Conservation (phyloP, 257 asterid species). For the Cordia subcordata region DNA sequence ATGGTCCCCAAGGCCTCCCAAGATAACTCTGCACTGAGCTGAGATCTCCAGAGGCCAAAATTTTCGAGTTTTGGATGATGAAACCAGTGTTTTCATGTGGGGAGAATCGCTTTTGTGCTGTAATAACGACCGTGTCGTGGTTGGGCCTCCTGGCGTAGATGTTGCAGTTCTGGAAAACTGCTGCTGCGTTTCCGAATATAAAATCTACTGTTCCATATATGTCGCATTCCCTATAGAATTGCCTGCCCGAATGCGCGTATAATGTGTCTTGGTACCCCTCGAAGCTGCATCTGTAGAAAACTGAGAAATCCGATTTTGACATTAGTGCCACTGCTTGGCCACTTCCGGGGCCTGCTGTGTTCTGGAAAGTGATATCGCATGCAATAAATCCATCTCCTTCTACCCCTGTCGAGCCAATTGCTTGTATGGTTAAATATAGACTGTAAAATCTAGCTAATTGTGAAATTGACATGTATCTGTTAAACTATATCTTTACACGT, state of each 20-base stretch:
- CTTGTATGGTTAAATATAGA: too few relatives aligned
- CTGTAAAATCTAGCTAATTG: too few relatives aligned
- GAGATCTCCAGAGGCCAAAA: background rate
- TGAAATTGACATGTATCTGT: too few relatives aligned
- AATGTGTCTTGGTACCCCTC: conserved; percentile 6
- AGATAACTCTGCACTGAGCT: background rate
- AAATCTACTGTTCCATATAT: conserved; percentile 1
- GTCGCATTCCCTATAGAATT: conserved; percentile 5
- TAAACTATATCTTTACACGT: too few relatives aligned
- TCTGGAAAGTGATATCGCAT: conserved; percentile 1
- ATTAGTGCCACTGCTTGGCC: conserved; percentile 6
- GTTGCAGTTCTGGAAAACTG: conserved; percentile 4
- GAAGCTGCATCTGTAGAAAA: conserved; percentile 3
- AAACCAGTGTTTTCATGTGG: conserved; percentile 4
- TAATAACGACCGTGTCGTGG: background rate
- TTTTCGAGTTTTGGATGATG: background rate
- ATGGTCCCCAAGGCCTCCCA: conserved; percentile 14
- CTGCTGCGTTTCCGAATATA: conserved; percentile 6
- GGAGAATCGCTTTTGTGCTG: conserved; percentile 1
- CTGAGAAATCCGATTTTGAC: background rate
- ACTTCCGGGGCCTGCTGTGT: background rate
- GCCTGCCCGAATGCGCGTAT: background rate
- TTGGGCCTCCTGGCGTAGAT: background rate
- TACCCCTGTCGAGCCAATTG: conserved; percentile 7
- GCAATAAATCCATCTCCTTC: conserved; percentile 8